Conservation (phyloP, 495 filamentous ascomycete species). For the Jackrogersella multiformis region DNA sequence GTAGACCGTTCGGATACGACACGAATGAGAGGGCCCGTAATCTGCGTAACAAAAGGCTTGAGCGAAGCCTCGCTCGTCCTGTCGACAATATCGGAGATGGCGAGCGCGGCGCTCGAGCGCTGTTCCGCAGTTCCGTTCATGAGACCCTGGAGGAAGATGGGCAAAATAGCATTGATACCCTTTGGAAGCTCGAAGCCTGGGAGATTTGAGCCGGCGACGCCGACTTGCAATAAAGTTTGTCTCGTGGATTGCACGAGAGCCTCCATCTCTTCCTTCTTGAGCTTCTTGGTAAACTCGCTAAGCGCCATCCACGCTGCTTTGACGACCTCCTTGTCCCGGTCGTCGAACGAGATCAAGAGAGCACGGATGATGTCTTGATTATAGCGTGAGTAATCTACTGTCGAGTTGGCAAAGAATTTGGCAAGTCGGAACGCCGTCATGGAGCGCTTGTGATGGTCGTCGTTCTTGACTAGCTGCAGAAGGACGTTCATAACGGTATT, state of each 20-base stretch:
- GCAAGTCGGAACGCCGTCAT: slow-evolving; percentile 81
- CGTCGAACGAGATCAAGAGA: slow-evolving; percentile 90
- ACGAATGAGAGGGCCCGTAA: slow-evolving; percentile 95
- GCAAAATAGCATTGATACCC: slow-evolving; percentile 95
- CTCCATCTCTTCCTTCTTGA: slow-evolving; percentile 99
- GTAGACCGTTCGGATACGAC: slow-evolving; percentile 95
- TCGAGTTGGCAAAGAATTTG: slow-evolving; percentile 84
- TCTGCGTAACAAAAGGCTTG: slow-evolving; percentile 94
- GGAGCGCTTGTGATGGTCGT: slow-evolving; percentile 85
- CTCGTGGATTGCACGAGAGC: slow-evolving; percentile 86
- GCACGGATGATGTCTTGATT: slow-evolving; percentile 92
- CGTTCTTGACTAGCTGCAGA: slow-evolving; percentile 84
- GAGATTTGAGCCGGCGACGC: slow-evolving; percentile 83
- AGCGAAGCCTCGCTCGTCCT: slow-evolving; percentile 83
- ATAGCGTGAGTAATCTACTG: slow-evolving; percentile 91
- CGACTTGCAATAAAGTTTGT: slow-evolving; percentile 84
- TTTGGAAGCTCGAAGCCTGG: slow-evolving; percentile 93
- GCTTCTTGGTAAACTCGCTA: slow-evolving; percentile 82
- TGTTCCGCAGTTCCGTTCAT: slow-evolving; percentile 96
- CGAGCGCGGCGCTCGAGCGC: slow-evolving; percentile 87
- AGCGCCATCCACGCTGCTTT: slow-evolving; percentile 93
- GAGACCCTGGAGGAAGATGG: slow-evolving; percentile 96
- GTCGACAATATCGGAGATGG: slow-evolving; percentile 94
- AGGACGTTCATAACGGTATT: slow-evolving; percentile 95
- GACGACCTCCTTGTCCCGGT: slow-evolving; percentile 82